Conservation (phyloP, 768 basidiomycete genomes). For the Mycena amicta region DNA sequence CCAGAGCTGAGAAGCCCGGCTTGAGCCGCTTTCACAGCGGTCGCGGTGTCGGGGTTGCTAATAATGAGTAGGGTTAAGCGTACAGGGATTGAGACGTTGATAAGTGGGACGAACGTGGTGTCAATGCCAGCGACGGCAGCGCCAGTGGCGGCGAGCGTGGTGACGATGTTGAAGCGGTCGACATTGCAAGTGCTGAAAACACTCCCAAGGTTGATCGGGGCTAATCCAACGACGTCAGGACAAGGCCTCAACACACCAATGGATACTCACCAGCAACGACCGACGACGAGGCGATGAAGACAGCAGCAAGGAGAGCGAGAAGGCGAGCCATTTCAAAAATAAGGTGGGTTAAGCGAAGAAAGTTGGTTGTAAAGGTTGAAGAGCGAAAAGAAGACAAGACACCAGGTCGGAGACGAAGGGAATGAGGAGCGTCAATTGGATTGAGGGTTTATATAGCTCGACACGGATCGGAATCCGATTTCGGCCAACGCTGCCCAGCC, state of each 20-base stretch:
- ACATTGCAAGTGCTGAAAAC: constrained; percentile 23
- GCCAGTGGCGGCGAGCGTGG: constrained; percentile 25
- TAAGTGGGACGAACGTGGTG: constrained; percentile 13
- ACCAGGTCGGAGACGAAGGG: constrained; percentile 24
- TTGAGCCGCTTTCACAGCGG: constrained; percentile 18
- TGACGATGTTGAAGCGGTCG: constrained; percentile 29
- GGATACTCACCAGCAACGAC: constrained; percentile 6
- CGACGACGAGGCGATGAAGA: constrained; percentile 13
- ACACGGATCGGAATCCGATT: not conserved
- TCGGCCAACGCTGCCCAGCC: not conserved
- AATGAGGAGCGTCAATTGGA: no score
- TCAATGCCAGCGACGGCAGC: constrained; percentile 25
- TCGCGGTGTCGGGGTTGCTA: constrained; percentile 21
- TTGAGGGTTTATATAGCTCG: constrained; percentile 6
- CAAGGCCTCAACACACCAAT: not conserved
- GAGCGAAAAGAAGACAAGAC: constrained; percentile 18
- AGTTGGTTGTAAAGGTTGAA: not conserved
- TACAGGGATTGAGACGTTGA: not conserved
- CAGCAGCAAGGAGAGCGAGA: constrained; percentile 15
- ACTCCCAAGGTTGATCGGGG: not conserved
- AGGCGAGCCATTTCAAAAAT: constrained; percentile 27
- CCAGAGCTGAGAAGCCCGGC: constrained; percentile 22
- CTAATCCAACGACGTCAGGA: not conserved
- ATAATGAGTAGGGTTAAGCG: not conserved
- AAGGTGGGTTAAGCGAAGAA: not conserved